Evolutionary conservation across 2,329 filamentous ascomycete species (phyloP), one percentile per base, ranked within the genome.

Genomic region (Sporothrix variecibatus): DNA sequence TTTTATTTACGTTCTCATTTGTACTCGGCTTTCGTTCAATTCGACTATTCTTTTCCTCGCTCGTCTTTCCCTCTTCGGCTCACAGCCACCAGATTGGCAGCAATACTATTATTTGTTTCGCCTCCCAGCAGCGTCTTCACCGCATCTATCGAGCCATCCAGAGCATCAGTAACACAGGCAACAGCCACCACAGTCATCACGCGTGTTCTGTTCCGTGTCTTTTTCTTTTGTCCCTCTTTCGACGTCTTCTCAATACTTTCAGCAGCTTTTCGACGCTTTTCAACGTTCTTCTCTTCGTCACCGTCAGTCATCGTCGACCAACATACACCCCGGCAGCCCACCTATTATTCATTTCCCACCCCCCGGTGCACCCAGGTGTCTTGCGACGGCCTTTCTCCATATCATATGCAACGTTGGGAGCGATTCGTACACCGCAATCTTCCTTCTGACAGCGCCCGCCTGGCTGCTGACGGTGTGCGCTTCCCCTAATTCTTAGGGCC

Each of bases 341-440:
- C 40, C 15, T 40, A 49, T 43, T 51, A 23, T 43, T 76, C 75
- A 75, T 76, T 75, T 75, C 73, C 68, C 72, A 73, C 56, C 65
- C 56, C 65, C 69, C 49, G 62, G 64, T 72, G 40, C 60, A 8
- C 5, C 38, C 71, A 12, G 60, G 31, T 53, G 23, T 67, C 20
- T 56, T 49, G 71, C 71, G 46, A 60, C 56, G 9, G 69, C 72
- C 38, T 60, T 73, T 71, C 68, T 64, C 68, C 72, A 76, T 73
- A 73, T 60, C 74, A 75, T 72, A 58, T 75, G 72, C 73, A 56
- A 72, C 75, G 49, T 28, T 73, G 72, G 60, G 49, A 20, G 15
- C 51, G 68, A 56, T 43, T 71, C 53, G 38, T 58, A n/a, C 68
- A 70, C 73, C 68, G 71, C 75, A 75, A 75, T 76, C 73, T 75